These are phyloP conservation scores for Cutaneotrichosporon cyanovorans DNA, from an alignment of 1,284 basidiomycete species.

Conservation along the genomic window DNA sequence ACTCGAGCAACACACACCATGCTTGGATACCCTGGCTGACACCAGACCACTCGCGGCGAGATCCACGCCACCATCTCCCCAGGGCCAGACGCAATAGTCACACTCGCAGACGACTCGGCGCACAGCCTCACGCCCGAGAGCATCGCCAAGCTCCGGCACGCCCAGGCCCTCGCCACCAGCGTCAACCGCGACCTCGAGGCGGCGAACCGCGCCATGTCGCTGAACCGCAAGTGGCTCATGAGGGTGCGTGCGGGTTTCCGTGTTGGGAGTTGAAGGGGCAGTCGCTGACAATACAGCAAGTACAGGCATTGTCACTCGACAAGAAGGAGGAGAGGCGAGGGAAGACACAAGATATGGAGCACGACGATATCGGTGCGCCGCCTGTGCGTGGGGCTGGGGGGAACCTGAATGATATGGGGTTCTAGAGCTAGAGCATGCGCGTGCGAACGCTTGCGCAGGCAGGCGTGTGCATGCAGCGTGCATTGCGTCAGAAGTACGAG, in stretches of 20 bases:
- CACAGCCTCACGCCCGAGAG: slow-evolving; percentile 13
- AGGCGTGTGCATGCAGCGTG: background rate
- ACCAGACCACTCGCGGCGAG: slow-evolving; percentile 14
- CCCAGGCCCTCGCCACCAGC: slow-evolving; percentile 13
- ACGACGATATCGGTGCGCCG: slow-evolving; percentile 6
- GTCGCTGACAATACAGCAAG: slow-evolving; percentile 6
- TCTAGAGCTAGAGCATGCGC: slow-evolving; percentile 6
- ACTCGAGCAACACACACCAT: too few species aligned
- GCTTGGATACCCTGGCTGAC: background rate
- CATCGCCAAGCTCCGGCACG: slow-evolving; percentile 16
- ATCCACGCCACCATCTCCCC: slow-evolving; percentile 21
- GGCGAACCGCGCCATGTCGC: slow-evolving; percentile 20
- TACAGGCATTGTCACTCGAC: slow-evolving; percentile 6
- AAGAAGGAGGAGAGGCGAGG: slow-evolving; percentile 4
- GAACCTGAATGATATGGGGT: slow-evolving; percentile 17
- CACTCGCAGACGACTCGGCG: slow-evolving; percentile 25
- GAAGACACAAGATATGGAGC: background rate
- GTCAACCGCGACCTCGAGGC: slow-evolving; percentile 23
- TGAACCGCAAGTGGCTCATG: slow-evolving; percentile 27
- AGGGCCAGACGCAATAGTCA: slow-evolving; percentile 20
- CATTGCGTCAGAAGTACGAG: background rate
- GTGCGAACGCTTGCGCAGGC: too few species aligned
- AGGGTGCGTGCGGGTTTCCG: slow-evolving; percentile 25
- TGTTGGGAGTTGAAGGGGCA: background rate
- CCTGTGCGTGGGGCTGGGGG: slow-evolving; percentile 14